Conservation (phyloP, 768 basidiomycete species). For the Psilocybe subaeruginosa region DNA sequence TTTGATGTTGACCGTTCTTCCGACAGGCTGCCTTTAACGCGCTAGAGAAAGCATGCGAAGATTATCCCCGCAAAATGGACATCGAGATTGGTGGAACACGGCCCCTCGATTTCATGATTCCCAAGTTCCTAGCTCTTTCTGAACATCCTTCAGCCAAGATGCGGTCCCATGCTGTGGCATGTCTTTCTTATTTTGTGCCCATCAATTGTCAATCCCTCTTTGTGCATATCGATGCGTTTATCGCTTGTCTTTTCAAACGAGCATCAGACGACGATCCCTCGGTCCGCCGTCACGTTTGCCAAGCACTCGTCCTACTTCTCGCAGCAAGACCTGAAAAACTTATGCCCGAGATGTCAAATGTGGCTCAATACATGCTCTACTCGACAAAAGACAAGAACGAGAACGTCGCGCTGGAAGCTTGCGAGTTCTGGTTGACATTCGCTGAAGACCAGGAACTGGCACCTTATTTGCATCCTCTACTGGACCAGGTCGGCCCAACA, state of each 20-base stretch:
- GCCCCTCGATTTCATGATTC: constrained; percentile 95
- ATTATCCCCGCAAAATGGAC: constrained; percentile 94
- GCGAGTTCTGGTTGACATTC: constrained; percentile 99
- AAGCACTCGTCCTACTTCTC: constrained; percentile 90
- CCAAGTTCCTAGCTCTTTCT: constrained; percentile 88
- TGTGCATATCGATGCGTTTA: constrained; percentile 91
- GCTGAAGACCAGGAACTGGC: constrained; percentile 92
- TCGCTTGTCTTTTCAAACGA: constrained; percentile 90
- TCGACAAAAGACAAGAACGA: constrained; percentile 98
- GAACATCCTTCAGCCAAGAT: constrained; percentile 88
- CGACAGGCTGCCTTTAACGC: constrained; percentile 88
- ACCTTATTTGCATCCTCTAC: constrained; percentile 80
- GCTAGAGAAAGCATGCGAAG: constrained; percentile 94
- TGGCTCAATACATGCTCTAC: constrained; percentile 98
- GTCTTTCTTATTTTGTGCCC: constrained; percentile 91
- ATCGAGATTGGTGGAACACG: constrained; percentile 92
- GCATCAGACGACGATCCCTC: constrained; percentile 94
- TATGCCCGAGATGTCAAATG: constrained; percentile 93
- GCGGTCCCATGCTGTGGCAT: constrained; percentile 92
- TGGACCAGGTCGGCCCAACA: constrained; percentile 92
- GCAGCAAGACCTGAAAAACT: constrained; percentile 94
- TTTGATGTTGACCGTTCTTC: constrained; percentile 2
- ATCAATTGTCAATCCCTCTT: constrained; percentile 86
- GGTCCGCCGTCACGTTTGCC: constrained; percentile 94
- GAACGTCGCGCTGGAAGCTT: constrained; percentile 94